These are phyloP conservation scores for Rhizodiscina lignyota DNA, from an alignment of 495 filamentous ascomycete species.

Conservation along the genomic window DNA sequence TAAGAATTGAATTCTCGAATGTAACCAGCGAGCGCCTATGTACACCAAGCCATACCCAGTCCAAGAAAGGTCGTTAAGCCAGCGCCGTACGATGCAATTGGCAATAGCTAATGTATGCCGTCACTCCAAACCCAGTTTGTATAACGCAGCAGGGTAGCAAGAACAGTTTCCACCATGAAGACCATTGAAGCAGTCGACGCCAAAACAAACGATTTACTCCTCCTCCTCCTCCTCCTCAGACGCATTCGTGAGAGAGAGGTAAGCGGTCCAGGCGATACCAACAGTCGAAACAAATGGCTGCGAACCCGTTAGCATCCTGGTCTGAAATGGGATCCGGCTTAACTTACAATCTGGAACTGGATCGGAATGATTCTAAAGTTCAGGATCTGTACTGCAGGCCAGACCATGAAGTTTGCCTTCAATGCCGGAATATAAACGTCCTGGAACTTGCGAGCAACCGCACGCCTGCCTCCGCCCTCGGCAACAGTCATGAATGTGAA, in stretches of 20 bases:
- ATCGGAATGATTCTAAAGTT: conserved; percentile 94
- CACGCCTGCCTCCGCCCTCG: conserved; percentile 76
- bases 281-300: conserved; percentile 94
- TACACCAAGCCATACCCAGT: too few relatives aligned
- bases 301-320: not conserved
- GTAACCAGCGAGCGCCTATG: too few relatives aligned
- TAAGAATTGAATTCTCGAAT: too few relatives aligned
- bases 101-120: too few relatives aligned
- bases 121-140: too few relatives aligned
- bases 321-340: not conserved
- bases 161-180: too few relatives aligned
- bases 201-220: too few relatives aligned
- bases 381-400: conserved; percentile 90
- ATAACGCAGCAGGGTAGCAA: too few relatives aligned
- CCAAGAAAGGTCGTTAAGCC: too few relatives aligned
- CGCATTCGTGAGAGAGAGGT: conserved; percentile 86
- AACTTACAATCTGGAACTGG: conserved; percentile 88
- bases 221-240: conserved; percentile 51
- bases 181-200: too few relatives aligned
- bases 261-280: conserved; percentile 99
- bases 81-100: too few relatives aligned
- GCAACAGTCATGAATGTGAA: conserved; percentile 95
- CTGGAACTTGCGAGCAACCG: conserved; percentile 67
- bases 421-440: conserved; percentile 87
- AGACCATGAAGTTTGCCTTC: conserved; percentile 91